A percentile compares a stretch with the other conserved stretches of the same genome.
Evolutionary conservation across 345 rosid genomes (phyloP).

Genomic region (Cardamine resedifolia): DNA sequence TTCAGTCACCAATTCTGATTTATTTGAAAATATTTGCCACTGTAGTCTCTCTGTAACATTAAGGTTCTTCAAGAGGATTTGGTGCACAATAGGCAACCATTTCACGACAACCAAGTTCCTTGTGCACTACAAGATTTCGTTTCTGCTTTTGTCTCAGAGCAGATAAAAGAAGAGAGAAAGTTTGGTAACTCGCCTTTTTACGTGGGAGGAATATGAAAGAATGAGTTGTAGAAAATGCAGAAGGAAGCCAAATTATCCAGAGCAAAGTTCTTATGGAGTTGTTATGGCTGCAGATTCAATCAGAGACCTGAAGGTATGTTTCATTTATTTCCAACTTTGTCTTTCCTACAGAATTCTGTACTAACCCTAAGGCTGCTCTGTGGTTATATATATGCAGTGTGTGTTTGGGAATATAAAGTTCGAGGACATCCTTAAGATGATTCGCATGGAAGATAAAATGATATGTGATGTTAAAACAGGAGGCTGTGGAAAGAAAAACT

Average conservation of each 20-base stretch:
- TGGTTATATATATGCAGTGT: background rate
- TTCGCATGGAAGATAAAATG: constrained; percentile 4
- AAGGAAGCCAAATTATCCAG: constrained; percentile 11
- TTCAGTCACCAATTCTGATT: background rate
- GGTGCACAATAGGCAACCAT: background rate
- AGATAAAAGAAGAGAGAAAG: background rate
- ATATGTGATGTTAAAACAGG: background rate
- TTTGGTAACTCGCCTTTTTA: constrained; percentile 10
- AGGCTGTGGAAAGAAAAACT: constrained; percentile 24
- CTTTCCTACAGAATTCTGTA: background rate
- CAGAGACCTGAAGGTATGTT: constrained; percentile 31
- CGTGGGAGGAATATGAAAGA: too few species aligned
- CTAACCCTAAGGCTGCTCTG: background rate
- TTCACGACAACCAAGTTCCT: background rate
- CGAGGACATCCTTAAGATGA: constrained; percentile 3
- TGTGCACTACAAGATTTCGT: background rate
- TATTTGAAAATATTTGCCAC: too few species aligned
- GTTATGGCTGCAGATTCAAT: constrained; percentile 24
- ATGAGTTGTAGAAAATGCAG: constrained; percentile 19
- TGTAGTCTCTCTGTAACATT: constrained; percentile 9
- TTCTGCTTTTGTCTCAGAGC: constrained; percentile 8
- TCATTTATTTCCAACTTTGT: background rate
- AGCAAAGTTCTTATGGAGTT: constrained; percentile 25
- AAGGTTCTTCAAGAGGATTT: constrained; percentile 6
- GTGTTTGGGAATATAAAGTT: constrained; percentile 13